Conservation (phyloP, 768 basidiomycete genomes). For the Tricholomella constricta region DNA sequence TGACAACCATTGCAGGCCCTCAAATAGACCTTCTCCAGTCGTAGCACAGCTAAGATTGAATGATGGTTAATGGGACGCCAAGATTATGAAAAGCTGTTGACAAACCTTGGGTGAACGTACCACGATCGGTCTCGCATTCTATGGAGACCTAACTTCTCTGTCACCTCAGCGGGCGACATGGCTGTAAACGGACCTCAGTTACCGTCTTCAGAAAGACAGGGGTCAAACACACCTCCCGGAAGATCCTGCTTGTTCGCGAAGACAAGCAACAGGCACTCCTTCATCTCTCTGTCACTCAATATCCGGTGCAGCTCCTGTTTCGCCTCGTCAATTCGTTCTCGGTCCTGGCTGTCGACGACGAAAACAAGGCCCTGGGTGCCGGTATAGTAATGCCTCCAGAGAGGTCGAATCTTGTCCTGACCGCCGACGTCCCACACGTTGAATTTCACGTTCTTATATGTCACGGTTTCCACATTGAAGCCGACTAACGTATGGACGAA, state of each 20-base stretch:
- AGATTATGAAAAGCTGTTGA: slow-evolving; percentile 7
- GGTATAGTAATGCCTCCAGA: slow-evolving; percentile 99
- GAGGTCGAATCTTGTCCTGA: slow-evolving; percentile 98
- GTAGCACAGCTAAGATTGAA: slow-evolving; percentile 76
- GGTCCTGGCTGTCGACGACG: slow-evolving; percentile 95
- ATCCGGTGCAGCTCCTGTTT: slow-evolving; percentile 95
- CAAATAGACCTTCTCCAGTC: slow-evolving; percentile 95
- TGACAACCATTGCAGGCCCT: slow-evolving; percentile 96
- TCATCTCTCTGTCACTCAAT: slow-evolving; percentile 97
- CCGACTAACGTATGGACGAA: slow-evolving; percentile 58
- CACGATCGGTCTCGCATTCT: slow-evolving; percentile 96
- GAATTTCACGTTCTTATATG: slow-evolving; percentile 97
- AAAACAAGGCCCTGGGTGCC: slow-evolving; percentile 98
- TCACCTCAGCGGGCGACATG: slow-evolving; percentile 99
- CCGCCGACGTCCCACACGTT: slow-evolving; percentile 98
- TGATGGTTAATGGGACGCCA: slow-evolving; percentile 6
- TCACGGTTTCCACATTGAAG: slow-evolving; percentile 99
- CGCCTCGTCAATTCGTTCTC: slow-evolving; percentile 95
- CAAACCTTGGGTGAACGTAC: slow-evolving; percentile 98
- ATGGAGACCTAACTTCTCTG: slow-evolving; percentile 93
- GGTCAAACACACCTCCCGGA: slow-evolving; percentile 74
- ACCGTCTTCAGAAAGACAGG: not conserved
- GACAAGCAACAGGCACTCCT: slow-evolving; percentile 94
- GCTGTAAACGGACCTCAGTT: slow-evolving; percentile 45
- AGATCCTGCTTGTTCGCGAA: slow-evolving; percentile 99